Conservation (phyloP, 2,329 filamentous ascomycete genomes). For the Hyphodiscus sp. region DNA sequence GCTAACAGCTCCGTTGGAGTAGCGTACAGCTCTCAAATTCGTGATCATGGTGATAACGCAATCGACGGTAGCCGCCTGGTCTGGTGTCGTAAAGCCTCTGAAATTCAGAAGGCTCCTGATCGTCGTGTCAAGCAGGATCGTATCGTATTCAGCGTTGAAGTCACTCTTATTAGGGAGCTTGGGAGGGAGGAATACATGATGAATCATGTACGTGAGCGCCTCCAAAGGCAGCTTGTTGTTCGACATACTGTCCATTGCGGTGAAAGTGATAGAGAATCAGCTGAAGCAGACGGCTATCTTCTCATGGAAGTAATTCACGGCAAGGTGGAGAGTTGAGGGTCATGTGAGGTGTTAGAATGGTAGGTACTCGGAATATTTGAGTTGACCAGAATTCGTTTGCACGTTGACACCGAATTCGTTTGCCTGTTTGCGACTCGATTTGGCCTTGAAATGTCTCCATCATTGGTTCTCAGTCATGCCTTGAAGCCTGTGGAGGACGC, state of each 20-base stretch:
- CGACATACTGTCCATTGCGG: not conserved
- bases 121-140: not conserved
- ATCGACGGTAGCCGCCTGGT: constrained; percentile 3
- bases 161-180: constrained; percentile 36
- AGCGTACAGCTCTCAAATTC: constrained; percentile 1
- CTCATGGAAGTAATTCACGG: no score
- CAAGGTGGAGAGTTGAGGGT: no score
- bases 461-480: no score
- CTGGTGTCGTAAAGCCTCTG: not conserved
- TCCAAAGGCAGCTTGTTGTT: constrained; percentile 39
- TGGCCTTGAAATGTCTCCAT: no score
- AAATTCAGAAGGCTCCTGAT: not conserved
- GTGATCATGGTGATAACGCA: constrained; percentile 1
- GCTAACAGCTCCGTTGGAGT: constrained; percentile 3
- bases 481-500: no score
- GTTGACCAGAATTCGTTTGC: no score
- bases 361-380: no score
- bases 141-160: constrained; percentile 7
- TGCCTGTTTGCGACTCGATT: no score
- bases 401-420: no score
- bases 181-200: constrained; percentile 44
- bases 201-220: constrained; percentile 33
- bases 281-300: no score
- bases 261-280: not conserved
- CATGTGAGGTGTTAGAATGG: no score